phyloP scores from a whole-genome alignment of 176 grass and related monocot species.

The Avena atlantica region DNA sequence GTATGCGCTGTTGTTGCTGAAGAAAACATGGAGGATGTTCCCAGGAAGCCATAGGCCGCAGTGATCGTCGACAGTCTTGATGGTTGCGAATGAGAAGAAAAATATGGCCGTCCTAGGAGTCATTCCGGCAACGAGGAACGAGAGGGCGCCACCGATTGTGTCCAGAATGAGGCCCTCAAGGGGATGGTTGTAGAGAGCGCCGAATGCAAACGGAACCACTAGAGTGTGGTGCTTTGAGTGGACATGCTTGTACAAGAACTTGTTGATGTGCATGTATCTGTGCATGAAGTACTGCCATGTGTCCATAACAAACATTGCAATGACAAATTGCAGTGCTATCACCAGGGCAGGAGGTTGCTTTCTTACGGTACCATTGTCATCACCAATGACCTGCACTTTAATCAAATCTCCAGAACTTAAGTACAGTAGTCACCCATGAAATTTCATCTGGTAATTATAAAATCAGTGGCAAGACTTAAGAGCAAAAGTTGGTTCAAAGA shows the following conservation, averaged over 20 bases:
- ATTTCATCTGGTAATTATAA: slow-evolving; percentile 24
- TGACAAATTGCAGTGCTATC: slow-evolving; percentile 55
- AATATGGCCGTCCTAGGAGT: slow-evolving; percentile 63
- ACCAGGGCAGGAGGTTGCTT: slow-evolving; percentile 53
- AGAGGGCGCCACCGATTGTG: slow-evolving; percentile 62
- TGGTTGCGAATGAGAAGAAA: slow-evolving; percentile 75
- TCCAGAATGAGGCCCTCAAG: slow-evolving; percentile 73
- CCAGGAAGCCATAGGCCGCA: slow-evolving; percentile 69
- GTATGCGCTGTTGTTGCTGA: slow-evolving; percentile 77
- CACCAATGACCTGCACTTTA: slow-evolving; percentile 67
- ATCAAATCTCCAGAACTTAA: slow-evolving; percentile 18
- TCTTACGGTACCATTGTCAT: slow-evolving; percentile 52
- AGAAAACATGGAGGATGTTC: slow-evolving; percentile 62
- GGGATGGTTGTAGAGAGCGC: slow-evolving; percentile 74
- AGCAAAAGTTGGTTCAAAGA: slow-evolving; percentile 12
- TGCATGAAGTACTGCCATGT: slow-evolving; percentile 94
- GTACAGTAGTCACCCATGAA: slow-evolving; percentile 12
- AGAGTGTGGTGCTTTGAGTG: slow-evolving; percentile 81
- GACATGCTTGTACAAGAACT: slow-evolving; percentile 78
- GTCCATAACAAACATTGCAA: slow-evolving; percentile 81
- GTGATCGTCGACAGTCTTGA: slow-evolving; percentile 76
- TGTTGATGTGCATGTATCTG: slow-evolving; percentile 88
- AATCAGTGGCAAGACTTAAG: background rate
- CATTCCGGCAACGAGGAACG: slow-evolving; percentile 59
- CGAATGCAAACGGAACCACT: slow-evolving; percentile 65